Conservation (phyloP, 768 basidiomycete species). For the Russula virescens region DNA sequence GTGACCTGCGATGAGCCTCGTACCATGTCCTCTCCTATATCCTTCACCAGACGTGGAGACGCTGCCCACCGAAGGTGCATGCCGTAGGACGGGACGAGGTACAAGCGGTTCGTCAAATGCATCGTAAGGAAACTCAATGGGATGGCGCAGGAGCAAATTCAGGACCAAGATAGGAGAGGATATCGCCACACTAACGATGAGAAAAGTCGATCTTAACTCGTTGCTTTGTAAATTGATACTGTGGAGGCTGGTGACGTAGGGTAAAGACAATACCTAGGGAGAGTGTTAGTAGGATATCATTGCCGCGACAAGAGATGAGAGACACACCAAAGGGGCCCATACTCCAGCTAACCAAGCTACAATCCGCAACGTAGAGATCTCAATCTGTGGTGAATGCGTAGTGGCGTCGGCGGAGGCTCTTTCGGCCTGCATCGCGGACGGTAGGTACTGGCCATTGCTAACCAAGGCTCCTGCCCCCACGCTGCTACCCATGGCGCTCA, state of each 20-base stretch:
- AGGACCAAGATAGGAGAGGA: constrained; percentile 63
- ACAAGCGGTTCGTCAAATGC: constrained; percentile 50
- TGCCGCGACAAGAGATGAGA: background rate
- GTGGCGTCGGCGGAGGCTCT: constrained; percentile 46
- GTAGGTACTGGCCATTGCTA: constrained; percentile 55
- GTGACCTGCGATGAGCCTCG: constrained; percentile 62
- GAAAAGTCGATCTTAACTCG: constrained; percentile 41
- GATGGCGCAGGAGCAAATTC: constrained; percentile 53
- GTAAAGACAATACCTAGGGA: constrained; percentile 51
- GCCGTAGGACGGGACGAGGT: constrained; percentile 38
- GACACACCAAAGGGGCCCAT: constrained; percentile 64
- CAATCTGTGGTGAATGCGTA: constrained; percentile 42
- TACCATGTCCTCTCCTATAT: constrained; percentile 57
- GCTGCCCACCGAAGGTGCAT: constrained; percentile 41
- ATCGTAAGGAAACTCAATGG: constrained; percentile 60
- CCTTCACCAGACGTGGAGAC: constrained; percentile 47
- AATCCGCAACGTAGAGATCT: constrained; percentile 50
- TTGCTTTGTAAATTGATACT: constrained; percentile 38
- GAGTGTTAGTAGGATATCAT: background rate
- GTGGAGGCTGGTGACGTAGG: constrained; percentile 47
- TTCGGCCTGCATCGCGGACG: constrained; percentile 43
- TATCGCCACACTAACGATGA: constrained; percentile 58
- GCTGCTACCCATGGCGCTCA: constrained; percentile 47
- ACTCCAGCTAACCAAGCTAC: constrained; percentile 61
- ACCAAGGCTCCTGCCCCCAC: constrained; percentile 61